Base-by-base conservation (phyloP, 176 grass and related monocot species). In the Microstegium vimineum region DNA sequence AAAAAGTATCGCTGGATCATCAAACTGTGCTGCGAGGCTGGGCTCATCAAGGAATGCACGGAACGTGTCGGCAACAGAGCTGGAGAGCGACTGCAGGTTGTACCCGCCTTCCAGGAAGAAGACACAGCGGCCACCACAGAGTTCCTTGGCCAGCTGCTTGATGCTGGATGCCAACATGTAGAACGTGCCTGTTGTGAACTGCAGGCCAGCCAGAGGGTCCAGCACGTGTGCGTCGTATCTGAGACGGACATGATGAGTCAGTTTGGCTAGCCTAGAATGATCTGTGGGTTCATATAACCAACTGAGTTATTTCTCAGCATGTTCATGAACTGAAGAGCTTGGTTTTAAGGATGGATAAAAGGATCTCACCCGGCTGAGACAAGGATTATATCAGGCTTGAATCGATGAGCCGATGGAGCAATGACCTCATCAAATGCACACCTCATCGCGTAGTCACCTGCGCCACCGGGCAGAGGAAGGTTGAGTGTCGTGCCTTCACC, bases 71-170 rank as follows among this genome's bases (percentile, higher is more conserved):
- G 79, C 92, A 3, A 95, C 95, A 1, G 92, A 98, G 92, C 80
- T 95, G 38, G 95, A 95, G 9, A 98, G 90, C 1, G 92, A 93
- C 51, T 87, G 71, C 66, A 95, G 86, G 86, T 98, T 98, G 87
- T 98, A 98, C 13, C 92, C 92, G 20, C 95, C 92, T 86, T 98
- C 95, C 79, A 98, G 78, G 84, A 98, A 98, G 84, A 98, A 98
- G 62, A 98, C 69, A 23, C 95, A 98, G 46, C 92, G 88, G n/a
- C 95, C 95, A 3, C 81, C 51, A 5, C 95, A 98, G 2, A 98
- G 74, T 78, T 93, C 95, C 73, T 87, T 91, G 18, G 92, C 84
- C 41, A 98, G 75, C 49, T 91, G 76, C 73, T 88, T 91, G 80
- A 98, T 94, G 32, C 79, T 88, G 34, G 88, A 81, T 31, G 95